Base-by-base conservation (phyloP, 179 eudicot genomes). In the Silene noctiflora region DNA sequence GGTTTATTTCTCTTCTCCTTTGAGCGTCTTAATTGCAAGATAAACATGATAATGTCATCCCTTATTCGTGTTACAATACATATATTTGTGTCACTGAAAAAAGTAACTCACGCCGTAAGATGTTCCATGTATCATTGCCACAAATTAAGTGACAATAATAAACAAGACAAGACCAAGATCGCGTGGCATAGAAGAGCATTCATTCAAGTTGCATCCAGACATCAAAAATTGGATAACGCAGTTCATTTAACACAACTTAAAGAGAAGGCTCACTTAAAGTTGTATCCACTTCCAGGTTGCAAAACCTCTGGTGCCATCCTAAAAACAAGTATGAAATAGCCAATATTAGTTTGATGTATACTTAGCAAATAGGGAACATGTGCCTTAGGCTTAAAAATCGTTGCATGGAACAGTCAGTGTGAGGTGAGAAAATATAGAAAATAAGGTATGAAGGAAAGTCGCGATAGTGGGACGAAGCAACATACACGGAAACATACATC, bases 301-400 rank as follows among this genome's bases (percentile, higher is more conserved):
- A 95, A 82, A 55, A 95, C 99, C 87, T 95, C 99, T 48, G 99
- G 99, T 31, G 99, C 99, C 99, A 95, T 95, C 99, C 99, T 95
- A 79, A 68, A 80, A 48, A 17, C 22, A 80, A 46, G 58, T 51
- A 51, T 51, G 58, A 42, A 29, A 77, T 59, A 78, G 19, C 39
- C 65, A 81, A 42, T 33, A 51, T 76, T 29, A 56, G 79, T 70
- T 21, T 55, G 48, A 53, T 35, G 71, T 6, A 71, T 21, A 31
- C 3, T 51, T 51, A 51, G 58, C 58, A 3, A 51, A 51, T 51
- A 51, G 58, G 5, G 58, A 11, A 0, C 58, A 51, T 12, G 58
- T 51, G 17, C 58, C n/a, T 3, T 16, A 51, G 19, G 3, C n/a
- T 14, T 16, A 51, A 51, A 51, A 51, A 2, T 51, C n/a, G n/a